Conservation (phyloP, 305 asterid genomes). For the Salvia sclarea region DNA sequence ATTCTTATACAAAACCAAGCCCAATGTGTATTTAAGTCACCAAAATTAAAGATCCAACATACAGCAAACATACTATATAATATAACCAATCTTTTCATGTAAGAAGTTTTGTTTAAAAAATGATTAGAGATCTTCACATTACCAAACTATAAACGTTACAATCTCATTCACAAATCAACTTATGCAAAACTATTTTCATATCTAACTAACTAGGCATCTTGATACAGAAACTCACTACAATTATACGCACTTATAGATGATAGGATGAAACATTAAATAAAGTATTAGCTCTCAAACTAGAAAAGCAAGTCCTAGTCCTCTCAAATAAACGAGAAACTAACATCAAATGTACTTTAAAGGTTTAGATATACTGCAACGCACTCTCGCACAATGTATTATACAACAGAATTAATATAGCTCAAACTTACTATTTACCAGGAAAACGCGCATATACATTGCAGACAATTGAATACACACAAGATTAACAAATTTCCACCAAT, state of each 20-base stretch:
- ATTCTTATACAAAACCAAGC: background rate
- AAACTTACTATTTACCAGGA: background rate
- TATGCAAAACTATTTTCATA: background rate
- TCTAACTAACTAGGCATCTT: background rate
- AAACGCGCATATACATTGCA: background rate
- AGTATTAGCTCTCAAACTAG: background rate
- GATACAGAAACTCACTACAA: background rate
- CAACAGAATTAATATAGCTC: background rate
- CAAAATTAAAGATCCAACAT: constrained; percentile 2
- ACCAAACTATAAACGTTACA: background rate
- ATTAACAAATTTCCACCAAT: background rate
- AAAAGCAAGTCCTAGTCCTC: background rate
- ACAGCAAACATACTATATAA: background rate
- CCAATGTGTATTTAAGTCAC: background rate
- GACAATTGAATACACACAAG: background rate
- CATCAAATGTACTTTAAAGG: background rate
- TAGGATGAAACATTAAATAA: background rate
- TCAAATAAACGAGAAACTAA: background rate
- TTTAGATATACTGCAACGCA: background rate
- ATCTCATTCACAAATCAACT: background rate
- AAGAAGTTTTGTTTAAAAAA: background rate
- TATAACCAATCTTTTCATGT: background rate
- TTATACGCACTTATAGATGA: background rate
- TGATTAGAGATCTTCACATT: background rate
- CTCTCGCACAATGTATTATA: background rate